Evolutionary conservation across 2,329 filamentous ascomycete genomes (phyloP).

Genomic region (Biscogniauxia mediterranea): DNA sequence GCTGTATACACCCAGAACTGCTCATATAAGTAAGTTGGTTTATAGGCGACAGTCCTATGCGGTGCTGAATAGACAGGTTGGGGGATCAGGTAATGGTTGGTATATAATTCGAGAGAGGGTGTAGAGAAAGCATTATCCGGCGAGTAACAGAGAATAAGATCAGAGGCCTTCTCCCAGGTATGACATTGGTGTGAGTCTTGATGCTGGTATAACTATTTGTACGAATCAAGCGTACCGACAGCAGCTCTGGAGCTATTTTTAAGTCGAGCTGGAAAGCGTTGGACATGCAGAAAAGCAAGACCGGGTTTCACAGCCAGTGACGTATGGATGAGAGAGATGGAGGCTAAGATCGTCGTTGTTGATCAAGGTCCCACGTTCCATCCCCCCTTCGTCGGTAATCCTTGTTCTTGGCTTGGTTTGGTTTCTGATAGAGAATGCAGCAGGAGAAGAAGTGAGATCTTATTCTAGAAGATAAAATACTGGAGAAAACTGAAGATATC

Average conservation of each 20-base stretch:
- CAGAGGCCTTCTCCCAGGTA: not conserved
- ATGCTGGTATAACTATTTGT: not conserved
- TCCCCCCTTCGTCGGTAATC: slow-evolving; percentile 7
- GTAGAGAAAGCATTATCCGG: slow-evolving; percentile 14
- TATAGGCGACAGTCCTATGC: not conserved
- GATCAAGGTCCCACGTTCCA: not conserved
- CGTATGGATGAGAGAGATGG: slow-evolving; percentile 7
- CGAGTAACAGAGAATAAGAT: not conserved
- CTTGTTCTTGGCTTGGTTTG: slow-evolving; percentile 11
- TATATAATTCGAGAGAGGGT: not conserved
- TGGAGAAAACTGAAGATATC: slow-evolving; percentile 9
- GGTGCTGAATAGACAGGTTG: slow-evolving; percentile 2
- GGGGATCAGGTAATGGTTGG: not conserved
- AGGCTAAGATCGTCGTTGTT: slow-evolving; percentile 8
- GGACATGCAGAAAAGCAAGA: not conserved
- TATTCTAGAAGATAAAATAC: slow-evolving; percentile 2
- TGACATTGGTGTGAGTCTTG: not conserved
- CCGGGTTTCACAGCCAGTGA: slow-evolving; percentile 6
- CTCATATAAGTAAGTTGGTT: slow-evolving; percentile 3
- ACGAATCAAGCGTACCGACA: not conserved
- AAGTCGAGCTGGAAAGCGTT: not conserved
- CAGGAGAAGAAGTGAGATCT: slow-evolving; percentile 9
- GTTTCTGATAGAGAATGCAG: slow-evolving; percentile 4
- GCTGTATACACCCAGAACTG: slow-evolving; percentile 1
- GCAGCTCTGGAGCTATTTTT: too few species aligned